These are phyloP conservation scores for Dactylis glomerata DNA, from an alignment of 176 grass and related monocot species.

Conservation along the genomic window DNA sequence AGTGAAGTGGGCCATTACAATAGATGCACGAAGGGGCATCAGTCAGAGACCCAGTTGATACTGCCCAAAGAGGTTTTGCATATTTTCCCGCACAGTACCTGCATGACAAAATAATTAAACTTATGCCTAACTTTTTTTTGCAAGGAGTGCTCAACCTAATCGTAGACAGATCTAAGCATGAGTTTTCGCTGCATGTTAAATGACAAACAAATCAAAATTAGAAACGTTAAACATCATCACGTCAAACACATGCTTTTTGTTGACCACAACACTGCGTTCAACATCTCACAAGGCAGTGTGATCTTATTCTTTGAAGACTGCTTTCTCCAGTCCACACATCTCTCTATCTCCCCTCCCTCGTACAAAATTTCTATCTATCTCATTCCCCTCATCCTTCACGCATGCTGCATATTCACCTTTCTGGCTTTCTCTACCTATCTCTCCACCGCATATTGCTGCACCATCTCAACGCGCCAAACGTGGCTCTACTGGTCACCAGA, in stretches of 20 bases:
- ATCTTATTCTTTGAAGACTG: no score
- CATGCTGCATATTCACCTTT: no score
- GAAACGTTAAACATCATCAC: not conserved
- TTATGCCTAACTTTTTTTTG: not conserved
- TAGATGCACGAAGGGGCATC: constrained; percentile 56
- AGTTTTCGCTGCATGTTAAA: not conserved
- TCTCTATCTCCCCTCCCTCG: no score
- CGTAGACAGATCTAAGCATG: not conserved
- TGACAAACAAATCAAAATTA: not conserved
- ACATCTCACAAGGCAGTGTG: not conserved
- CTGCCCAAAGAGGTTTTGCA: constrained; percentile 76
- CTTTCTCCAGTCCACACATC: no score
- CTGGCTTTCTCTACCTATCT: no score
- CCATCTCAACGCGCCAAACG: no score
- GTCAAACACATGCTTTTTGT: not conserved
- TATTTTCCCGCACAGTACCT: constrained; percentile 65
- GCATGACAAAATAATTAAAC: constrained; percentile 22
- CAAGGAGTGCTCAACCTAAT: not conserved
- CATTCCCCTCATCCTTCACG: no score
- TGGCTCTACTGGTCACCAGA: not conserved
- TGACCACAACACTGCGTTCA: not conserved
- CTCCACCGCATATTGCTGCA: no score
- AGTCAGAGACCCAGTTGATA: constrained; percentile 45
- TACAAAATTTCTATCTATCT: no score
- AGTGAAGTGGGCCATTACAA: not conserved